Base-by-base conservation (phyloP, 495 filamentous ascomycete genomes). In the Copromyces sp. region DNA sequence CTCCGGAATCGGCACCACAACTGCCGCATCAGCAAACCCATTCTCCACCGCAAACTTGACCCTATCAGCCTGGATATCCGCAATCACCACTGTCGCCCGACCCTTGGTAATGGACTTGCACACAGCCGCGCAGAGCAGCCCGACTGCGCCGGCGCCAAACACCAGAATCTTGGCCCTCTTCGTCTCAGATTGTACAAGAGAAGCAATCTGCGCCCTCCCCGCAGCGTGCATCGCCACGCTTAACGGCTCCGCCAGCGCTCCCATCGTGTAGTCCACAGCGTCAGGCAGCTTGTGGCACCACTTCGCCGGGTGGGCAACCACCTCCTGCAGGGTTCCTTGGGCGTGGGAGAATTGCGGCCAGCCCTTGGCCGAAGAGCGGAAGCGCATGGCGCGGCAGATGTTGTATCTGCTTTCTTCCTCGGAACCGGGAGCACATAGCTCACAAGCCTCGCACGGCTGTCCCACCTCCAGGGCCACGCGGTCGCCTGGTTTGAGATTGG, bases 401-500 rank as follows among this genome's bases (percentile, higher is more conserved):
- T 96, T 97, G 80, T 96, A 95, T 69, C 93, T 85, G 37, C 91
- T 91, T 61, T 84, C 83, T 45, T 45, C 16, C 16, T 12, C 16
- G 1, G 39, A 11, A 40, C 11, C 39, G 6, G 42, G 17, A 24
- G 75, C 75, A 79, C 93, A 96, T 32, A 90, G 81, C 9, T 85
- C 83, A 79, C 93, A 96, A 61, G 83, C 75, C 37, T 86, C 86
- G 77, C 93, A 96, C n/a, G 92, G 92, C 9, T 93, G 81, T n/a
- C 92, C 92, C 76, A 93, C 91, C 83, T 95, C 93, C 20, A 95
- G 83, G 0, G 91, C 92, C n/a, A 95, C 92, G 37, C 87, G 87
- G 78, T 95, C 93, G 42, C 92, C 93, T 74, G 81, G 68, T 39
- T 80, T 76, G 16, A 90, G 75, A 11, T 74, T 61, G 0, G 81